phyloP scores from a whole-genome alignment of 441 rosid genomes.

The Adansonia madagascariensis region DNA sequence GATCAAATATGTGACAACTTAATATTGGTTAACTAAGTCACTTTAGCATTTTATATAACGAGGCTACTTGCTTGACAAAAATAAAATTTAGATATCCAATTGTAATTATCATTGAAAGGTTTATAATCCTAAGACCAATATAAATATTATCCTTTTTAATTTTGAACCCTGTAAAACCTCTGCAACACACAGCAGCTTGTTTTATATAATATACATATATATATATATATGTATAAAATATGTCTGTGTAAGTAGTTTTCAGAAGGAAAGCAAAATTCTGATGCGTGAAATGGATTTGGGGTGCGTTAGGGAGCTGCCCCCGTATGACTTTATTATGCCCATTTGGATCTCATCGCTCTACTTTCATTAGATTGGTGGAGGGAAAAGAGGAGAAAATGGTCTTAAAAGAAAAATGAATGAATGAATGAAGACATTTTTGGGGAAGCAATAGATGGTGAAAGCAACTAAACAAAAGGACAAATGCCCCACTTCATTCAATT shows the following conservation, averaged over 20 bases:
- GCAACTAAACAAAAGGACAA: conserved; percentile 23
- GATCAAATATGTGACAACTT: too few relatives aligned
- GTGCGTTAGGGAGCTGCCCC: background rate
- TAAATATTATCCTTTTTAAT: too few relatives aligned
- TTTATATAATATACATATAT: background rate
- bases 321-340: background rate
- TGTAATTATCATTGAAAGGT: too few relatives aligned
- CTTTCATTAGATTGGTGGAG: background rate
- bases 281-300: background rate
- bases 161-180: background rate
- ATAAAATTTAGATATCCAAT: too few relatives aligned
- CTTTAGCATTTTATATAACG: too few relatives aligned
- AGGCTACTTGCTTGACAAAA: too few relatives aligned
- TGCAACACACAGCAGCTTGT: background rate
- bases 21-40: too few relatives aligned
- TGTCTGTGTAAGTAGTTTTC: too few relatives aligned
- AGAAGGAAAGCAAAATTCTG: background rate
- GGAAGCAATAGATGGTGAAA: conserved; percentile 12
- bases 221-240: too few relatives aligned
- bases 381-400: conserved; percentile 14
- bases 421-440: conserved; percentile 13
- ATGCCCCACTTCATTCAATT: background rate
- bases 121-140: too few relatives aligned
- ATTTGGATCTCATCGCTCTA: background rate
- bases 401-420: background rate